Base-by-base conservation (phyloP, 305 asterid genomes). In the Fraxinus xanthoxyloides region DNA sequence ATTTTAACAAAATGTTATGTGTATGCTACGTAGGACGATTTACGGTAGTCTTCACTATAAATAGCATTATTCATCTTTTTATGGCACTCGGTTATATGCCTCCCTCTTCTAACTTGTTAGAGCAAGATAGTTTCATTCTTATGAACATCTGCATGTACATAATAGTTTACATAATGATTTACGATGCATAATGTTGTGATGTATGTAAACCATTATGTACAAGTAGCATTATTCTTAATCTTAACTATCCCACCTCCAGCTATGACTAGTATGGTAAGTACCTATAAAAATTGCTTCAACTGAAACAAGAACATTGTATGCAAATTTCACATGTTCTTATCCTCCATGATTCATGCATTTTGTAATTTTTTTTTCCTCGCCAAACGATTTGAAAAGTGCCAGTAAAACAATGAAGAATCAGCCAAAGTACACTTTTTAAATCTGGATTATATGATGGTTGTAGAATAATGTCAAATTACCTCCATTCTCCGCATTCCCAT, bases 401-500 rank as follows among this genome's bases (percentile, higher is more conserved):
- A 46, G 56, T 46, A 46, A 46, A 5, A 56, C 67, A 19, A 56
- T 59, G 30, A 59, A 59, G 69, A 19, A 59, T 59, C 13, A 59
- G 31, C 24, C 31, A 59, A 59, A 59, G 24, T 59, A 59, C 30
- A 51, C 6, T 2, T 67, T 24, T 8, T 13, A 12, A 69, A 17
- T 28, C 75, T 70, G 4, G 24, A 26, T 10, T 43, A 48, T 12
- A 48, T 26, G 79, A 23, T 13, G 23, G 21, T 46, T 48, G 1
- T 17, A 51, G 17, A 76, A 30, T 26, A 51, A 51, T 31, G 80
- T 3, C 38, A 77, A 26, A 77, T 7, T 88, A 95, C 98, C 97
- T 95, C 97, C 80, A 87, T 87, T 86, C 90, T 90, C 77, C 93
- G 81, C 88, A 89, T 89, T 84, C 91, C 94, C 95, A 91, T 88